Base-by-base conservation (phyloP, 345 rosid genomes). In the Salix caprea region DNA sequence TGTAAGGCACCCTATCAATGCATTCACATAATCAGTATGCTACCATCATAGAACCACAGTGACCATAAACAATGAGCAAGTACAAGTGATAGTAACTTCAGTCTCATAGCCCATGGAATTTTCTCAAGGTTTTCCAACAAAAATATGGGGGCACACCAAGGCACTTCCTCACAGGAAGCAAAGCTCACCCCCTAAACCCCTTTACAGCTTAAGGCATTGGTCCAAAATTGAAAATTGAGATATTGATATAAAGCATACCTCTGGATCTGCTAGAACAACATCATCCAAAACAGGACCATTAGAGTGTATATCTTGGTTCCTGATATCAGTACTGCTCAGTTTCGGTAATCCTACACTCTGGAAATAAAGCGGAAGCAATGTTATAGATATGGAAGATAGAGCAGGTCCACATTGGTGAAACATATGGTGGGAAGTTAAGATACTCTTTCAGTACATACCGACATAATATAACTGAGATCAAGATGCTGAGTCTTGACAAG, bases 401-500 rank as follows among this genome's bases (percentile, higher is more conserved):
- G 65, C 30, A 76, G 60, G 52, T 39, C 5, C 40, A 71, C 23
- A 36, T 65, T 32, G 66, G 65, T 46, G 76, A 72, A 16, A 76
- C 46, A 72, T 54, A 72, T 4, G 64, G 10, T 36, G 70, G 4
- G n/a, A 56, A 66, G 69, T 73, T 23, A n/a, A 72, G 36, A 69
- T 21, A 58, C 26, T 30, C 70, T 75, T 74, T 39, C 32, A 72
- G 68, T 42, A 86, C 97, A 73, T 86, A 96, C 98, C 60, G 90
- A 86, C 79, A 91, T 82, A 73, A 96, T 80, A 80, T 90, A 96
- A 84, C 85, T 79, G 77, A 96, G 96, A 78, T 96, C 96, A 83
- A 93, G 93, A 84, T 93, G 99, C 91, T 93, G 98, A 54, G 99
- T 96, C 86, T 96, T 96, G 85, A 96, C 96, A 48, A 96, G 87